These are phyloP conservation scores for Neonectria coccinea DNA, from an alignment of 2,329 filamentous ascomycete species.

Conservation along the genomic window DNA sequence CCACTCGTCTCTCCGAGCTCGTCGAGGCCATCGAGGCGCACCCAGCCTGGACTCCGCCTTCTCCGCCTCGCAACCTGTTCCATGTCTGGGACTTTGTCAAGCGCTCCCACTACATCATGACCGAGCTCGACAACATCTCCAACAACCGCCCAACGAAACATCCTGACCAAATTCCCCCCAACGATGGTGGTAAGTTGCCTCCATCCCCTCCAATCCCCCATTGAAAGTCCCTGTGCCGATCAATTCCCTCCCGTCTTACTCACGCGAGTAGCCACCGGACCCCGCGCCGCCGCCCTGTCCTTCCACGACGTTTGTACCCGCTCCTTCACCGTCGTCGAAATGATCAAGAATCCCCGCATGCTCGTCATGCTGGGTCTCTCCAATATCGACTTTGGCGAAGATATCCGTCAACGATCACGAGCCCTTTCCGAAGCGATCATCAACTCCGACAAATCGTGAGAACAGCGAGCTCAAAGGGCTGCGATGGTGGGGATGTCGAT, in stretches of 20 bases:
- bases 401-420: constrained; percentile 44
- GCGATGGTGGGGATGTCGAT: neutral
- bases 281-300: constrained; percentile 42
- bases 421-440: constrained; percentile 42
- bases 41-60: constrained; percentile 43
- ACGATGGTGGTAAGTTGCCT: constrained; percentile 43
- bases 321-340: constrained; percentile 47
- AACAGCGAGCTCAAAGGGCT: neutral
- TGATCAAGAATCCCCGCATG: constrained; percentile 47
- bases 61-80: constrained; percentile 49
- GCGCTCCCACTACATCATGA: constrained; percentile 56
- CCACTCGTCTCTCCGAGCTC: constrained; percentile 43
- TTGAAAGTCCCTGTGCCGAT: neutral
- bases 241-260: neutral
- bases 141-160: constrained; percentile 48
- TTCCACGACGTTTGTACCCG: constrained; percentile 49
- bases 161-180: constrained; percentile 51
- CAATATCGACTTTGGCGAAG: constrained; percentile 46
- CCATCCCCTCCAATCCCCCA: neutral
- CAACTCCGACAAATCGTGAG: neutral
- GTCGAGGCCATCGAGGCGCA: constrained; percentile 47
- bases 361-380: constrained; percentile 50
- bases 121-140: constrained; percentile 55
- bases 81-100: constrained; percentile 57
- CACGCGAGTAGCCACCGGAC: constrained; percentile 34